A percentile compares a stretch with the other conserved stretches of the same genome.
Conservation (phyloP, 805 yeast species). For the Cephaloascus albidus region DNA sequence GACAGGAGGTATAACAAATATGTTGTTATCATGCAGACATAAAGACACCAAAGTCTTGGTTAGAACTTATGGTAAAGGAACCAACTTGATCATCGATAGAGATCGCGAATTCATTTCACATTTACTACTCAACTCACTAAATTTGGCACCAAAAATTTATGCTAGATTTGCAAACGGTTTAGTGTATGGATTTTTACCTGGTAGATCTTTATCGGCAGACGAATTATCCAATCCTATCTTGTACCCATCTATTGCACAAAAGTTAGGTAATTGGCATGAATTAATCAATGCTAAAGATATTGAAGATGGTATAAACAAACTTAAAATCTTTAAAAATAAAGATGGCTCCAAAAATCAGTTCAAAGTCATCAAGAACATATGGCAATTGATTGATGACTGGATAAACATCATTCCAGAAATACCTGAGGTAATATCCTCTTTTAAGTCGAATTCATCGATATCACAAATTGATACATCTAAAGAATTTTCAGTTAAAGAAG, state of each 20-base stretch:
- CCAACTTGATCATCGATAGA: constrained; percentile 62
- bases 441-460: constrained; percentile 19
- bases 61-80: constrained; percentile 69
- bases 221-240: constrained; percentile 40
- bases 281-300: constrained; percentile 34
- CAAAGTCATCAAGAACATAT: constrained; percentile 33
- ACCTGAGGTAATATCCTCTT: constrained; percentile 23
- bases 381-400: constrained; percentile 60
- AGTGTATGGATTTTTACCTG: constrained; percentile 60
- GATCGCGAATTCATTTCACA: constrained; percentile 70
- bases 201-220: constrained; percentile 46
- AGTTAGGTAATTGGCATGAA: constrained; percentile 65
- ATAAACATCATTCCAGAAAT: constrained; percentile 48
- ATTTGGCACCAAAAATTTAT: constrained; percentile 59
- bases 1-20: constrained; percentile 59
- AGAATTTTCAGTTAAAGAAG: constrained; percentile 14
- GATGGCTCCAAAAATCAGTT: constrained; percentile 6
- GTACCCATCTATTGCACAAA: constrained; percentile 52
- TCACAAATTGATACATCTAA: not conserved
- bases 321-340: constrained; percentile 18
- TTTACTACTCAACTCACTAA: constrained; percentile 44
- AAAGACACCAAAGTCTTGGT: constrained; percentile 30
- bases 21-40: constrained; percentile 40
- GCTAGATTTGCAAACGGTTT: constrained; percentile 67
- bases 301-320: constrained; percentile 32